Evolutionary conservation across 306 rosid species (phyloP).

Genomic region (Abrus pulchellus): DNA sequence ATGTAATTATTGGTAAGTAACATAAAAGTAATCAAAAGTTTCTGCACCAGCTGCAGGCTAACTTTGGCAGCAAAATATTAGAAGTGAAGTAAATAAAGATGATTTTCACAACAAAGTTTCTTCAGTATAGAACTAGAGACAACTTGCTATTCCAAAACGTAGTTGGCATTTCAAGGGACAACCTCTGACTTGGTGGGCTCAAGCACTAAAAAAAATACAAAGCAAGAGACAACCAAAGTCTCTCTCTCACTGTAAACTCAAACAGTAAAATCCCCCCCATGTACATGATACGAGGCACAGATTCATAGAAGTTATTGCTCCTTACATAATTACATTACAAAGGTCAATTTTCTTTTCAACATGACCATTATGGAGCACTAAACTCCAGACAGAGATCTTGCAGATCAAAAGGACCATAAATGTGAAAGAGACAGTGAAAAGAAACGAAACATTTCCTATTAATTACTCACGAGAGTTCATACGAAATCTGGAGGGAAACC

Average conservation of each 20-base stretch:
- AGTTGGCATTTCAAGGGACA: constrained; percentile 52
- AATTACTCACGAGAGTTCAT: neutral
- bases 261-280: constrained; percentile 54
- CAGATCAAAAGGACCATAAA: constrained; percentile 19
- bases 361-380: constrained; percentile 35
- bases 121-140: constrained; percentile 44
- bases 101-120: constrained; percentile 10
- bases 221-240: constrained; percentile 52
- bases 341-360: constrained; percentile 23
- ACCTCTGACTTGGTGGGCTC: constrained; percentile 50
- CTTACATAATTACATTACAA: constrained; percentile 45
- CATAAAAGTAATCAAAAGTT: constrained; percentile 27
- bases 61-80: constrained; percentile 32
- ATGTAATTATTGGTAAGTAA: constrained; percentile 21
- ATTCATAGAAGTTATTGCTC: constrained; percentile 42
- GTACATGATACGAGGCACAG: constrained; percentile 46
- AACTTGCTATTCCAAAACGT: constrained; percentile 44
- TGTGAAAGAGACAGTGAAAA: neutral
- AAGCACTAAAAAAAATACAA: constrained; percentile 40
- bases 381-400: constrained; percentile 20
- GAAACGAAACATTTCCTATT: neutral
- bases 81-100: constrained; percentile 10
- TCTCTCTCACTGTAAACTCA: constrained; percentile 49
- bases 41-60: constrained; percentile 45
- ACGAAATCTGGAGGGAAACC: neutral